Percentiles rank a stretch among this genome's conserved stretches.
Conservation (phyloP, 305 asterid genomes). For the Solanum hybrid region DNA sequence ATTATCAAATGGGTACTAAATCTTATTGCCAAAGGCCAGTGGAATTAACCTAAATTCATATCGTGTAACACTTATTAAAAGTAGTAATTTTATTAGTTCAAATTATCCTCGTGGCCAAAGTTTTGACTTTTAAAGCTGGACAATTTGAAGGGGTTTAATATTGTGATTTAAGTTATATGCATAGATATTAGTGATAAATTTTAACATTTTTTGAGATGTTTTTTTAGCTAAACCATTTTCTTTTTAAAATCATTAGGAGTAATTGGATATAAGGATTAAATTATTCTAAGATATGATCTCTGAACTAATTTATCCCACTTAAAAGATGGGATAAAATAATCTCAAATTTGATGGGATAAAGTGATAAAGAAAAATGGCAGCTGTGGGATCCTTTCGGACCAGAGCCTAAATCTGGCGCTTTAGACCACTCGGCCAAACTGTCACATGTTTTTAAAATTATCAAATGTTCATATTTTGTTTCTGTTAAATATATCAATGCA, state of each 20-base stretch:
- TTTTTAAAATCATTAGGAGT: no score
- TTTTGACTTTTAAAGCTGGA: neutral
- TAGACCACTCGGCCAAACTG: constrained; percentile 40
- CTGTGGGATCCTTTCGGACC: constrained; percentile 98
- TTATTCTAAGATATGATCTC: no score
- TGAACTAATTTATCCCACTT: no score
- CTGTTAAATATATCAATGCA: neutral
- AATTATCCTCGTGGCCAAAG: no score
- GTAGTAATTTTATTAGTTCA: neutral
- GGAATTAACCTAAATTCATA: neutral
- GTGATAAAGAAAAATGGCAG: constrained; percentile 4
- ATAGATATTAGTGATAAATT: neutral
- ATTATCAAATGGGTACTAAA: neutral
- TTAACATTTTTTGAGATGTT: neutral
- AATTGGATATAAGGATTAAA: no score
- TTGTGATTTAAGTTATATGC: neutral
- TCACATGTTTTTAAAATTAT: neutral
- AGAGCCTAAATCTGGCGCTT: constrained; percentile 99
- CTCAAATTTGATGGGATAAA: no score
- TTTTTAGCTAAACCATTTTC: no score
- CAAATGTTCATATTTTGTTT: no score
- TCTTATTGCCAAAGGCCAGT: neutral
- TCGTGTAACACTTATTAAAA: no score
- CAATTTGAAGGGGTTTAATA: neutral
- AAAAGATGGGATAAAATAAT: neutral